Evolutionary conservation across 257 asterid species (phyloP), one percentile per base, ranked within the genome.

Genomic region (Nicotiana sylvestris): DNA sequence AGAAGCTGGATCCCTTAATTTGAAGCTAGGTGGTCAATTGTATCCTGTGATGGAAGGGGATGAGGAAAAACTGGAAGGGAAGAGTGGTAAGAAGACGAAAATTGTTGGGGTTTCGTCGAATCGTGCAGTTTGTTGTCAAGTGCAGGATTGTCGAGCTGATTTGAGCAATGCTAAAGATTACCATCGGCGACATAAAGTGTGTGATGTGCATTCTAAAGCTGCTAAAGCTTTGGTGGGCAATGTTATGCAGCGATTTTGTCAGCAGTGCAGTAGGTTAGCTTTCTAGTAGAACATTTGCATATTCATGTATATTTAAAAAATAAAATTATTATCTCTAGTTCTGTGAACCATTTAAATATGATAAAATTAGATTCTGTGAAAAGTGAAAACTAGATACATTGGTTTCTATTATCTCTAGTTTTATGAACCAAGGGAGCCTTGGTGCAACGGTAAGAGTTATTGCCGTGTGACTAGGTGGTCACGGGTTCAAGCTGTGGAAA

Each of bases 181-280:
- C 84, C 99, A 95, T 86, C 84, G 98, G 17, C 91, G 98, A 37
- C 99, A 95, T 83, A 95, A 95, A 90, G 99, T 95, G 51, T 95
- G 99, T 82, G 97, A 93, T 86, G 86, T 89, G 67, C 99, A 96
- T 82, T 92, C 97, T 85, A 96, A 96, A 83, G 96, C 97, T 9
- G 66, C 83, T 18, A 89, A 89, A 64, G 94, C 97, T 21, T 83
- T 89, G 81, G 96, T 96, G 25, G 92, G 93, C 77, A 89, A 90
- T 77, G 94, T 89, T 87, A 88, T 81, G 90, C 90, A 90, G 66
- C 80, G 91, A 80, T 91, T 87, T 83, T 86, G 91, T 87, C 90
- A 85, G 92, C 90, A 88, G 83, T 92, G 91, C 60, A 92, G 92
- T 86, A 91, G 92, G 88, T 90, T 57, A 30, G 89, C 39, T 11